These are phyloP conservation scores for Hirsutella rhossiliensis DNA, from an alignment of 2,329 filamentous ascomycete species.

Conservation along the genomic window DNA sequence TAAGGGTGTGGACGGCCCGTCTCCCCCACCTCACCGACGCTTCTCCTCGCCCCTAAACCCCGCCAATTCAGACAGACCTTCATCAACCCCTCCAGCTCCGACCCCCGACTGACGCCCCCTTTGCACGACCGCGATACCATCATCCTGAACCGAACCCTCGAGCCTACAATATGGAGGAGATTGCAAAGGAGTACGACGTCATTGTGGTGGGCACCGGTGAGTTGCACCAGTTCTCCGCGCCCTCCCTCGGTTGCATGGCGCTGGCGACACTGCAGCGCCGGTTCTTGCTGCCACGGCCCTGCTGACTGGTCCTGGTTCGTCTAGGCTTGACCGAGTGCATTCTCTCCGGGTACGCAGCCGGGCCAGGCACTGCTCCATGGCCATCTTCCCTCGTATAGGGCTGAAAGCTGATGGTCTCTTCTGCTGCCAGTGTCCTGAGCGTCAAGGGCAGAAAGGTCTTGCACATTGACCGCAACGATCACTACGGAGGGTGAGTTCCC, in stretches of 20 bases:
- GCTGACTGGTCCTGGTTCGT: conserved; percentile 10
- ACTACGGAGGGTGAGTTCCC: conserved; percentile 82
- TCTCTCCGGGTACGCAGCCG: conserved; percentile 71
- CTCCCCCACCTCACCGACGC: conserved; percentile 12
- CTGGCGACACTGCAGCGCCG: neutral
- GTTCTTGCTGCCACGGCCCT: neutral
- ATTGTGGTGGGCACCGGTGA: conserved; percentile 95
- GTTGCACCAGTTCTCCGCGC: conserved; percentile 18
- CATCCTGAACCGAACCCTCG: neutral
- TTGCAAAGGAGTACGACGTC: conserved; percentile 96
- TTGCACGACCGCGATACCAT: neutral
- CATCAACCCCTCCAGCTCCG: conserved; percentile 11
- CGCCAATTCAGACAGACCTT: conserved; percentile 9
- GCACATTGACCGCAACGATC: conserved; percentile 96
- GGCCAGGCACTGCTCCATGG: neutral
- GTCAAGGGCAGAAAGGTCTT: conserved; percentile 99
- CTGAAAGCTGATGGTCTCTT: conserved; percentile 4
- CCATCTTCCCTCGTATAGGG: neutral
- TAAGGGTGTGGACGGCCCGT: conserved; percentile 5
- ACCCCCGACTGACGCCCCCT: neutral
- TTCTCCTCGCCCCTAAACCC: conserved; percentile 11
- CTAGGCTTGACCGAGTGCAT: conserved; percentile 96
- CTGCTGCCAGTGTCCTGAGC: conserved; percentile 58
- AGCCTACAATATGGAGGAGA: conserved; percentile 72
- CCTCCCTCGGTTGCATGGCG: neutral